These are phyloP conservation scores for Microsporum audouinii DNA, from an alignment of 2,329 filamentous ascomycete species.

Conservation along the genomic window DNA sequence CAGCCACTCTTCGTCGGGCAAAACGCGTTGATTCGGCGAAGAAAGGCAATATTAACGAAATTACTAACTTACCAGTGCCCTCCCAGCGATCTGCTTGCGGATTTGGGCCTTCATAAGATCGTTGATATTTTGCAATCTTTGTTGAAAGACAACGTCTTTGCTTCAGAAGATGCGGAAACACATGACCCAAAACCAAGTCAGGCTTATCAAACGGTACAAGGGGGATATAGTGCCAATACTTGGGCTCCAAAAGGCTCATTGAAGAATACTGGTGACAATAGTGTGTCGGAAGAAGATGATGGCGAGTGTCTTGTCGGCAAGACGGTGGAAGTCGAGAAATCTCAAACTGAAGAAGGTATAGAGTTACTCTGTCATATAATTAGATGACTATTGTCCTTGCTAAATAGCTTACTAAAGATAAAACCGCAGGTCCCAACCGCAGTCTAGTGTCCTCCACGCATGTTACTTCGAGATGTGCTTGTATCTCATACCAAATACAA, in stretches of 20 bases:
- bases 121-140: background rate
- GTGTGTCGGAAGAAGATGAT: too few species aligned
- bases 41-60: background rate
- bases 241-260: too few species aligned
- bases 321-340: too few species aligned
- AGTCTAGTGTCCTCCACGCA: background rate
- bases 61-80: background rate
- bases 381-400: too few species aligned
- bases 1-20: background rate
- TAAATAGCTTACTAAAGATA: too few species aligned
- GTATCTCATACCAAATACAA: constrained; percentile 27
- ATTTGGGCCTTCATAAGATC: background rate
- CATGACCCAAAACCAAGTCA: background rate
- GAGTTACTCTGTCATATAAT: too few species aligned
- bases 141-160: background rate
- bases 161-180: background rate
- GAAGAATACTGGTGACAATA: too few species aligned
- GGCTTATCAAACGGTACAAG: background rate
- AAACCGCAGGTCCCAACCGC: too few species aligned
- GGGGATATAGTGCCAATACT: background rate
- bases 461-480: background rate
- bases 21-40: background rate
- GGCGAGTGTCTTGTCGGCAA: too few species aligned
- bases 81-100: background rate
- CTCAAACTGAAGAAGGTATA: too few species aligned